Conservation (phyloP, 306 rosid species). For the Pachyrhizus erosus region DNA sequence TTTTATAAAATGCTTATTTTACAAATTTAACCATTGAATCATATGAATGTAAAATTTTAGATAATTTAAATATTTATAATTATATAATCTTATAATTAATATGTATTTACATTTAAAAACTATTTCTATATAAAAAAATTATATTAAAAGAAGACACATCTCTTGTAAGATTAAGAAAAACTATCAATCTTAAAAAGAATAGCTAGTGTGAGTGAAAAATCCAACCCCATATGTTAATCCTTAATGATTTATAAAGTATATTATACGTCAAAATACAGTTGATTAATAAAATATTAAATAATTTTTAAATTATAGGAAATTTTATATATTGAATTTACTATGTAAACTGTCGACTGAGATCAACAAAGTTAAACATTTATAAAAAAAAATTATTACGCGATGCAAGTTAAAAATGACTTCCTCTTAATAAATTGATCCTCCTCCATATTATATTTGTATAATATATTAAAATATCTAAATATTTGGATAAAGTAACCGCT, state of each 20-base stretch:
- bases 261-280: too few relatives aligned
- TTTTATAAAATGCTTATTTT: neutral
- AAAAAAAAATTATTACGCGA: neutral
- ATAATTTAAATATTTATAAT: neutral
- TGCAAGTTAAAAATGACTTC: neutral
- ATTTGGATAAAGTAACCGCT: constrained; percentile 62
- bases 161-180: neutral
- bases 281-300: too few relatives aligned
- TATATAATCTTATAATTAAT: neutral
- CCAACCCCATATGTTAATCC: too few relatives aligned
- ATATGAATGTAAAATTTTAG: neutral
- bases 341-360: neutral
- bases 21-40: neutral
- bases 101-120: neutral
- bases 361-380: too few relatives aligned
- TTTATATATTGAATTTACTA: too few relatives aligned
- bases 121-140: neutral
- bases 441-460: too few relatives aligned
- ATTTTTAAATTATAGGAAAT: too few relatives aligned
- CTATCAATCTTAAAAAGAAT: neutral
- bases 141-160: neutral
- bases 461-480: constrained; percentile 27
- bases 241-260: too few relatives aligned
- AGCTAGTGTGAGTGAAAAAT: too few relatives aligned
- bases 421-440: too few relatives aligned